phyloP scores from a whole-genome alignment of 768 basidiomycete genomes.

The Tephrocybe sp. region DNA sequence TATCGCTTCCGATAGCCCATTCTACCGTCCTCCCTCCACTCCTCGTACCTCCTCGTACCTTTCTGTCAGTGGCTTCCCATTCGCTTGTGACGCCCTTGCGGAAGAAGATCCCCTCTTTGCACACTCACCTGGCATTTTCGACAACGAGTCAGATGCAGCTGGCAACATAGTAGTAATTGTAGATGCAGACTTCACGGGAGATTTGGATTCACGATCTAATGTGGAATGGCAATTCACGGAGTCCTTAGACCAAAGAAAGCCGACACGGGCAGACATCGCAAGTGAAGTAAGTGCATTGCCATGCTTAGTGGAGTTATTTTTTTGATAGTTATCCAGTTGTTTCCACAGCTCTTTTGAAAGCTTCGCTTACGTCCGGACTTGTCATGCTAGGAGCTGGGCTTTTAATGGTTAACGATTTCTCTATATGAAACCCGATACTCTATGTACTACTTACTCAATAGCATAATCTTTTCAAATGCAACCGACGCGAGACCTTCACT shows the following conservation, averaged over 20 bases:
- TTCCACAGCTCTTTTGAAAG: neutral
- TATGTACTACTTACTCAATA: no score
- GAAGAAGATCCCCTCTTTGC: constrained; percentile 22
- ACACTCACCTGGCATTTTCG: constrained; percentile 1
- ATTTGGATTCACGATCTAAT: neutral
- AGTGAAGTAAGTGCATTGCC: neutral
- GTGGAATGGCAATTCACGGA: constrained; percentile 7
- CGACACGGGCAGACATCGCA: neutral
- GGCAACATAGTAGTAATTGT: constrained; percentile 7
- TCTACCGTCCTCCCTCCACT: constrained; percentile 31
- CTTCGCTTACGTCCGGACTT: neutral
- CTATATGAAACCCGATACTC: no score
- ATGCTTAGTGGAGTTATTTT: neutral
- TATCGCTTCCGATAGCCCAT: constrained; percentile 38
- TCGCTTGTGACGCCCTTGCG: constrained; percentile 23
- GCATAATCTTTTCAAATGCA: no score
- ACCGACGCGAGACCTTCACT: no score
- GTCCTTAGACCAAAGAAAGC: constrained; percentile 4
- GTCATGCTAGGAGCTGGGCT: no score
- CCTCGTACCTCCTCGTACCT: constrained; percentile 27
- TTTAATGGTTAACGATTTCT: no score
- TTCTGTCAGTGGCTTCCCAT: constrained; percentile 25
- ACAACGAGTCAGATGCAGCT: constrained; percentile 3
- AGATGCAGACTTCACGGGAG: constrained; percentile 1
- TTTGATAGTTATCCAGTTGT: neutral